Percentiles rank a stretch among this genome's conserved stretches.
Evolutionary conservation across 306 rosid species (phyloP).

Genomic region (Adenanthera pavonina): DNA sequence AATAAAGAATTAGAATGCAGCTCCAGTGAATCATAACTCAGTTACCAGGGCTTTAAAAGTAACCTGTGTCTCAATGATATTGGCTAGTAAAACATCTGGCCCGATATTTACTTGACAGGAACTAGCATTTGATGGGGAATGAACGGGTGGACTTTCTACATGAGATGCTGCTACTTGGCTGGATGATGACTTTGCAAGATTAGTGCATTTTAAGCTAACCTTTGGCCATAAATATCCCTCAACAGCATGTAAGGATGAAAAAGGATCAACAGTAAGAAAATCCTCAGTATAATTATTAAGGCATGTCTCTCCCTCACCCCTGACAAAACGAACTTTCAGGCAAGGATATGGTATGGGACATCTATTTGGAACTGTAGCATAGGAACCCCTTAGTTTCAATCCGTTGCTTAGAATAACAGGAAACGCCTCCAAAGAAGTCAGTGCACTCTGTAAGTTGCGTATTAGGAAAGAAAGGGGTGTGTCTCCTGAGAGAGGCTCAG

Average conservation of each 20-base stretch:
- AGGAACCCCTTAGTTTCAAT: slow-evolving; percentile 64
- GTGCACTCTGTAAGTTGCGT: slow-evolving; percentile 74
- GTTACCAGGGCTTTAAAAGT: slow-evolving; percentile 20
- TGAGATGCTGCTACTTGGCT: slow-evolving; percentile 46
- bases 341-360: slow-evolving; percentile 69
- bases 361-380: slow-evolving; percentile 71
- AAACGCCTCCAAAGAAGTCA: slow-evolving; percentile 85
- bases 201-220: slow-evolving; percentile 51
- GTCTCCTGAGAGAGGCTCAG: slow-evolving; percentile 54
- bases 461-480: slow-evolving; percentile 61
- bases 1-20: neutral
- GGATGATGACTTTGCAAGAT: slow-evolving; percentile 42
- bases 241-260: slow-evolving; percentile 73
- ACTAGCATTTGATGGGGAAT: slow-evolving; percentile 54
- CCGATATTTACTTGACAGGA: slow-evolving; percentile 45
- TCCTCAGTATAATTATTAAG: slow-evolving; percentile 65
- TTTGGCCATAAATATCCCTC: slow-evolving; percentile 82
- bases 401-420: slow-evolving; percentile 76
- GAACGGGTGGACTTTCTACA: slow-evolving; percentile 57
- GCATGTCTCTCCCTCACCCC: slow-evolving; percentile 71
- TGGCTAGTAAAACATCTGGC: slow-evolving; percentile 50
- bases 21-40: slow-evolving; percentile 20
- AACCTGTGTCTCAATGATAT: slow-evolving; percentile 67
- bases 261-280: slow-evolving; percentile 76
- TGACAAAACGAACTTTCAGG: slow-evolving; percentile 73